Conservation (phyloP, 73 alveolate species). For the Diophrys sp. region DNA sequence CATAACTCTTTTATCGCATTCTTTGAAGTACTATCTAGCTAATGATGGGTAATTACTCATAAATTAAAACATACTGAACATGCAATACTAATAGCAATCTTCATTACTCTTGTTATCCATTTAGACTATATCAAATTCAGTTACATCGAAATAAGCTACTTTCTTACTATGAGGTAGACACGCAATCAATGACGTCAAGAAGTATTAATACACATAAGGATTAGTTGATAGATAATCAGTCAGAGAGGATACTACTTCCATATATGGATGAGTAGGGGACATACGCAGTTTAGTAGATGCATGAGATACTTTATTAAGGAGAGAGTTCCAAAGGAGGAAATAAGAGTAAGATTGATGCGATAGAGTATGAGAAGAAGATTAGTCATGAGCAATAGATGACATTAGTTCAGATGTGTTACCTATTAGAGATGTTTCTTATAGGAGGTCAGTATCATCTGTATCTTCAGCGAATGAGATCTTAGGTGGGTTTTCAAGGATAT, state of each 20-base stretch:
- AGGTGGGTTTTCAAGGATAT: constrained; percentile 49
- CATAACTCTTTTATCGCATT: constrained; percentile 44
- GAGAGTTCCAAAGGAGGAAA: constrained; percentile 60
- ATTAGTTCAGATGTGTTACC: not conserved
- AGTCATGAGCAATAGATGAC: too few species aligned
- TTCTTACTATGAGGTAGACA: constrained; percentile 28
- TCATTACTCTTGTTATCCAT: constrained; percentile 16
- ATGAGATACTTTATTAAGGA: constrained; percentile 30
- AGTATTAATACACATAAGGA: constrained; percentile 35
- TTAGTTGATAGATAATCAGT: constrained; percentile 42
- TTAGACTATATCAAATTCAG: constrained; percentile 35
- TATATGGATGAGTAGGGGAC: constrained; percentile 13
- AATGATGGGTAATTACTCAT: constrained; percentile 64
- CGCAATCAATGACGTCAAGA: constrained; percentile 39
- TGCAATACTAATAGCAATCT: constrained; percentile 1
- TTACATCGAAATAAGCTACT: constrained; percentile 15
- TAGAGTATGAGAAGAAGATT: too few species aligned
- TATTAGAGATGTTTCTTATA: not conserved
- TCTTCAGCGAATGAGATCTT: constrained; percentile 17
- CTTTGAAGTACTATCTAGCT: constrained; percentile 58
- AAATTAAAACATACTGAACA: constrained; percentile 48
- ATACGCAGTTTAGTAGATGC: constrained; percentile 34
- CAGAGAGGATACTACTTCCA: constrained; percentile 32
- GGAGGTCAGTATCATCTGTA: not conserved
- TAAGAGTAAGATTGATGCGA: too few species aligned